Base-by-base conservation (phyloP, 73 alveolate species). In the Halteria grandinella region DNA sequence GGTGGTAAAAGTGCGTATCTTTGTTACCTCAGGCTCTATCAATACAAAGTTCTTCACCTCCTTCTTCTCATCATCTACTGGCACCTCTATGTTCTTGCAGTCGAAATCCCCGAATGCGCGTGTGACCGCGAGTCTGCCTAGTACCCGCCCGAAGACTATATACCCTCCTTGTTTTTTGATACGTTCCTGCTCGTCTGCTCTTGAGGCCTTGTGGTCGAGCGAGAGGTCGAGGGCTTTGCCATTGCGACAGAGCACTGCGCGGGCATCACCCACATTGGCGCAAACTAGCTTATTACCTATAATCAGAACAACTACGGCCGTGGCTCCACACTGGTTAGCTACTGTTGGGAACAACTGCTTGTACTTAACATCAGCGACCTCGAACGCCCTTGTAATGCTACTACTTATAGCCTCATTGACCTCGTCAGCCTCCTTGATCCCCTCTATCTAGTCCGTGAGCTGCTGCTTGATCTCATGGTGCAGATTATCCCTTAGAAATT, bases 21-120 rank as follows among this genome's bases (percentile, higher is more conserved):
- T n/a, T n/a, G n/a, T n/a, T n/a, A n/a, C n/a, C n/a, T 34, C 76
- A 66, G 1, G 91, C 95, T 11, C 52, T 87, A 29, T 81, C 89
- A 28, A 75, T 52, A 1, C 47, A 79, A 10, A 71, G 72, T 11
- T 91, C 95, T 24, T 54, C 43, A 49, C 48, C n/a, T 80, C 63
- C 83, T 43, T 72, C 1, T 62, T 14, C 6, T 60, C 59, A 40
- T 18, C 34, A 14, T 47, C 4, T 5, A 11, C 78, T 5, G 23
- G 29, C 20, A 41, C 62, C 27, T 33, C 33, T 33, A 28, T 31
- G 33, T 54, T 43, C 81, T 89, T 89, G 83, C 75, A 89, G 17
- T 85, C 89, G 32, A 57, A 88, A 48, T 89, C 96, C 21, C 96
- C 96, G 55, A 89, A 89, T 21, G 96, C 96, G 18, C 96, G 54